Evolutionary conservation across 352 stramenopile genomes (phyloP), one percentile per base, ranked within the genome.

Genomic region (Blastocystis hominis): DNA sequence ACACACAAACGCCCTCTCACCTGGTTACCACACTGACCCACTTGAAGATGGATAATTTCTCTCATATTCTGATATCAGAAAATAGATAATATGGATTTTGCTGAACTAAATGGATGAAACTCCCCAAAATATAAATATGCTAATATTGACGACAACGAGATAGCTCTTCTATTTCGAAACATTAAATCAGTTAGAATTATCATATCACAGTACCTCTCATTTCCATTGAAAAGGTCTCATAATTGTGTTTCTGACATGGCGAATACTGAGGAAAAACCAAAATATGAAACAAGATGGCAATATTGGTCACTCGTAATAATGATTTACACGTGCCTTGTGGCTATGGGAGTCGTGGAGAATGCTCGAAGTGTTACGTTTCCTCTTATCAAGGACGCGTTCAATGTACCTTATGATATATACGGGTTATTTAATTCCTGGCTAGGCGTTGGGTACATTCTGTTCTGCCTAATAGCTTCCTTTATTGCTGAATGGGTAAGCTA

Each of bases 31-130:
- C 95, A 98, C 93, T 98, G 96, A 88, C 96, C 96, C 86, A 93
- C 95, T 93, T 98, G 96, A 90, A 98, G 94, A 91, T 98, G 95
- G 93, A 98, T 95, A 89, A 98, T 96, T 92, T 98, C 94, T 90
- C 94, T 90, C 94, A 96, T 96, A 38, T 30, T 91, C 53, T 61
- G 36, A 30, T 30, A 30, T 30, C 24, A 30, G 24, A 30, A 30
- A 30, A 30, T 30, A 30, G 24, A 30, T 30, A 30, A 30, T 30
- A 30, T 30, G 24, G 24, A 30, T 30, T 30, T 30, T 30, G 24
- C 24, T 30, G 24, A 30, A 30, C 24, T 30, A 30, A 30, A 30
- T 30, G 24, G 24, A 30, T 30, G 24, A 30, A 30, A 30, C 24
- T 30, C 24, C 24, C 24, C 24, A 30, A 30, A 30, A 30, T 30